These are phyloP conservation scores for Bimuria novae-zelandiae DNA, from an alignment of 2,329 filamentous ascomycete species.

Conservation along the genomic window DNA sequence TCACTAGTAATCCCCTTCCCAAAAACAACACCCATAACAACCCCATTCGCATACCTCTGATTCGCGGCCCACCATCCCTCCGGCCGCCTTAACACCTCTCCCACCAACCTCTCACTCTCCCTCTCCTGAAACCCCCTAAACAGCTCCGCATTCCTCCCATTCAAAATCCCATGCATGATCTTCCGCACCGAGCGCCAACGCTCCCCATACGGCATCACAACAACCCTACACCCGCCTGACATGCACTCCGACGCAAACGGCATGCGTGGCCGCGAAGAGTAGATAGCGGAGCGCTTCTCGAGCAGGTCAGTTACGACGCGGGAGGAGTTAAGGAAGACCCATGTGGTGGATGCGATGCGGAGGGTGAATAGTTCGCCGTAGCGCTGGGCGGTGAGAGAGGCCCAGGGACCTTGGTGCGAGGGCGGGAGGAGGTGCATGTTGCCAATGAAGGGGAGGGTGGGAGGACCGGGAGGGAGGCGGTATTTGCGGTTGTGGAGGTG, in stretches of 20 bases:
- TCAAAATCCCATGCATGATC: slow-evolving; percentile 41
- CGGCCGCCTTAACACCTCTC: slow-evolving; percentile 30
- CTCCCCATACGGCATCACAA: slow-evolving; percentile 36
- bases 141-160: slow-evolving; percentile 22
- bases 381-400: slow-evolving; percentile 16
- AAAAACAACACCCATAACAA: slow-evolving; percentile 44
- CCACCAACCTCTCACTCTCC: slow-evolving; percentile 32
- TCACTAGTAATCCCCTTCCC: slow-evolving; percentile 20
- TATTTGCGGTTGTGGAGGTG: slow-evolving; percentile 15
- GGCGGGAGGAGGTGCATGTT: slow-evolving; percentile 23
- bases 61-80: slow-evolving; percentile 32
- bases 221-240: slow-evolving; percentile 33
- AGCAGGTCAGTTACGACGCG: slow-evolving; percentile 21
- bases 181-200: slow-evolving; percentile 35
- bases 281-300: slow-evolving; percentile 22
- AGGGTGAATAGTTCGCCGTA: slow-evolving; percentile 28
- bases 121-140: slow-evolving; percentile 41
- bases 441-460: slow-evolving; percentile 19
- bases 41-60: slow-evolving; percentile 33
- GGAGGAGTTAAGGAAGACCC: slow-evolving; percentile 26
- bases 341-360: slow-evolving; percentile 15
- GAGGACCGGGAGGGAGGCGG: slow-evolving; percentile 13
- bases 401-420: slow-evolving; percentile 21
- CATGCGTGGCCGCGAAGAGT: slow-evolving; percentile 20
- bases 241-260: slow-evolving; percentile 31